Conservation (phyloP, 768 basidiomycete species). For the Russula sp. region DNA sequence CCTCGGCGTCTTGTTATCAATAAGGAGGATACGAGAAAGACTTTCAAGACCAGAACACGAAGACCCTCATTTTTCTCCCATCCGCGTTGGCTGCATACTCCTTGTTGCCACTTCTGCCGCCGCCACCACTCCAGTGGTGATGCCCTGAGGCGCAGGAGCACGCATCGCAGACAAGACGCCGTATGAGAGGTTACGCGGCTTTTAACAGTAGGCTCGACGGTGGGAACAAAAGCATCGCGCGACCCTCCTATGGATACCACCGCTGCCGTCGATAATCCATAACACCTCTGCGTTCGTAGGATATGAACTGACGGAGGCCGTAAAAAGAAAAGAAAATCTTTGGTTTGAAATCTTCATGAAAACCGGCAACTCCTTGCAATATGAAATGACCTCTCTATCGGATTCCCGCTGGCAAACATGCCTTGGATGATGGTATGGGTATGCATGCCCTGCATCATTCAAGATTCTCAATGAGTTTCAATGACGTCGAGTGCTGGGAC, state of each 20-base stretch:
- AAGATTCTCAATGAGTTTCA: neutral
- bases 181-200: neutral
- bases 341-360: neutral
- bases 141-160: neutral
- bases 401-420: neutral
- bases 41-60: no score
- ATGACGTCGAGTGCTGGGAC: neutral
- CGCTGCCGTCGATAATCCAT: neutral
- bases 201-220: neutral
- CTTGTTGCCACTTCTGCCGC: neutral
- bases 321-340: no score
- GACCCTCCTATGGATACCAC: neutral
- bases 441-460: neutral
- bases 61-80: no score
- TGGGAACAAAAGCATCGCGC: neutral
- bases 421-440: neutral
- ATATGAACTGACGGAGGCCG: neutral
- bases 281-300: neutral
- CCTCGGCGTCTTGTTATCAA: no score
- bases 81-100: no score
- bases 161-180: neutral
- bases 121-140: neutral
- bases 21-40: no score
- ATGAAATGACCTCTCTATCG: neutral
- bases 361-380: neutral